Conservation (phyloP, 345 rosid genomes). For the Euclidium syriacum region DNA sequence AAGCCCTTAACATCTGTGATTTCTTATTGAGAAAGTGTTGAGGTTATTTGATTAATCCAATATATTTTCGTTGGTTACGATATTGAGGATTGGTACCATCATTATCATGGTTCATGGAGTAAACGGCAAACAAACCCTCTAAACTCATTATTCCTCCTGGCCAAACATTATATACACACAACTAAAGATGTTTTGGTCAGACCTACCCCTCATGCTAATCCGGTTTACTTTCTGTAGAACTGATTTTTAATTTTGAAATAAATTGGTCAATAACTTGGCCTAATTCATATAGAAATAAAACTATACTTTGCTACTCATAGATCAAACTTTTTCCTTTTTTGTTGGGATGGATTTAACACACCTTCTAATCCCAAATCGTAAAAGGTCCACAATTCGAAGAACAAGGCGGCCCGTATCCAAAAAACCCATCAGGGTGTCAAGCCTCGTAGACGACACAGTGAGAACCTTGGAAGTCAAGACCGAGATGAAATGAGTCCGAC, state of each 20-base stretch:
- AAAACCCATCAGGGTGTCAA: too few relatives aligned
- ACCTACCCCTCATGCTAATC: not conserved
- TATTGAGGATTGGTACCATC: not conserved
- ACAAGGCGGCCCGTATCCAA: too few relatives aligned
- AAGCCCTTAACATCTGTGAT: not conserved
- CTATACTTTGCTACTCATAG: too few relatives aligned
- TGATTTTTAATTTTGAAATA: not conserved
- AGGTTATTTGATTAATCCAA: not conserved
- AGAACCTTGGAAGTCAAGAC: too few relatives aligned
- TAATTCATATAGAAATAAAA: too few relatives aligned
- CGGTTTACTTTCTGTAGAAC: not conserved
- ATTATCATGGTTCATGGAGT: conserved; percentile 4
- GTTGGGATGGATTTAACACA: too few relatives aligned
- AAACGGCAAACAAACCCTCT: conserved; percentile 14
- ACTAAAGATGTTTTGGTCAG: not conserved
- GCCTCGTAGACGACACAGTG: too few relatives aligned
- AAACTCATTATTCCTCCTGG: not conserved
- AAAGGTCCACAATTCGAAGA: too few relatives aligned
- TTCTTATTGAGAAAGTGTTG: not conserved
- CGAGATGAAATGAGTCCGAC: too few relatives aligned
- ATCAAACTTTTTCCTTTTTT: too few relatives aligned
- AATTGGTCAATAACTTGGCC: not conserved
- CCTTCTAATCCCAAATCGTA: too few relatives aligned
- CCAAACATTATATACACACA: not conserved
- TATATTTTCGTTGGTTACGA: not conserved